A percentile compares a stretch with the other conserved stretches of the same genome.
phyloP scores from a whole-genome alignment of 352 stramenopile species.

The Pythium chondricola region DNA sequence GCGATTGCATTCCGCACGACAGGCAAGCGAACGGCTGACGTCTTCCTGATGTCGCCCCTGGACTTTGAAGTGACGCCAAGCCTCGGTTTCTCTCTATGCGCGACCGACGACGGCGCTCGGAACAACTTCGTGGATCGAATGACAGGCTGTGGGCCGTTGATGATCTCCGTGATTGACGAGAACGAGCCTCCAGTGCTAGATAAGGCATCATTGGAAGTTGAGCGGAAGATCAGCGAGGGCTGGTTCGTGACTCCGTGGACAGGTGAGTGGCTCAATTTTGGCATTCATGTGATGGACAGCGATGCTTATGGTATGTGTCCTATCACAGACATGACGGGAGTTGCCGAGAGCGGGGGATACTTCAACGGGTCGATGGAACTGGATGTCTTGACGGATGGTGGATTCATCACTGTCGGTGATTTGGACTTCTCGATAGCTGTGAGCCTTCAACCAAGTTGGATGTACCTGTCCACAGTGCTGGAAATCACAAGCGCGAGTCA shows the following conservation, averaged over 20 bases:
- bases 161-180: constrained; percentile 27
- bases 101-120: constrained; percentile 37
- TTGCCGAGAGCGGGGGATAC: constrained; percentile 1
- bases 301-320: too few relatives aligned
- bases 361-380: constrained; percentile 16
- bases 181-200: constrained; percentile 33
- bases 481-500: background rate
- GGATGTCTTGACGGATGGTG: background rate
- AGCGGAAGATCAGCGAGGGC: constrained; percentile 9
- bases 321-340: constrained; percentile 5
- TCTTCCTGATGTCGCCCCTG: constrained; percentile 27
- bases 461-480: background rate
- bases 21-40: constrained; percentile 19
- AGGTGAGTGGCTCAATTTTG: background rate
- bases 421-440: constrained; percentile 38
- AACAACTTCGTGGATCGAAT: constrained; percentile 41
- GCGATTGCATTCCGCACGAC: constrained; percentile 23
- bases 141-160: constrained; percentile 36
- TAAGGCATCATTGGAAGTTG: background rate
- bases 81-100: constrained; percentile 32
- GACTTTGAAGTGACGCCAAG: constrained; percentile 31
- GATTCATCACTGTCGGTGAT: constrained; percentile 32
- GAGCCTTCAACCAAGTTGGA: constrained; percentile 13
- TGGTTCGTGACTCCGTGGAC: constrained; percentile 8
- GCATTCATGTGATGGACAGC: too few relatives aligned